phyloP scores from a whole-genome alignment of 2,329 filamentous ascomycete genomes.

The Monosporascus ibericus region DNA sequence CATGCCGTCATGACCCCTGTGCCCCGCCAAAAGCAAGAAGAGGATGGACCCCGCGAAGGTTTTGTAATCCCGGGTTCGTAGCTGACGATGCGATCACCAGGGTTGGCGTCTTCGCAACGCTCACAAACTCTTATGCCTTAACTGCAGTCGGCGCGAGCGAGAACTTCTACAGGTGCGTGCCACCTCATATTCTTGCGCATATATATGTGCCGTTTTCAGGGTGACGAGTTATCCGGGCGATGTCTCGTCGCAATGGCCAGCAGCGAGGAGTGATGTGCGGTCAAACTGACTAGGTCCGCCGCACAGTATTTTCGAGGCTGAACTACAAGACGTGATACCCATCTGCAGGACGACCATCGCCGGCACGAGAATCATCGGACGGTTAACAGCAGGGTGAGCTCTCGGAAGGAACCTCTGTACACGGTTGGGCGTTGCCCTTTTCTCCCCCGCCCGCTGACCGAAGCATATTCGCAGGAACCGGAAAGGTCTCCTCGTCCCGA shows the following conservation, averaged over 20 bases:
- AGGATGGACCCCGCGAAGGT: constrained; percentile 14
- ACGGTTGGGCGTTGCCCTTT: neutral
- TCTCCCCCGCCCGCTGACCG: constrained; percentile 2
- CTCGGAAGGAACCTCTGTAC: neutral
- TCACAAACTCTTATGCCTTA: constrained; percentile 95
- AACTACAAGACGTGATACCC: constrained; percentile 94
- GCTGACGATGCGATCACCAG: constrained; percentile 37
- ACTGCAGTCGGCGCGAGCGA: constrained; percentile 92
- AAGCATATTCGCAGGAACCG: constrained; percentile 60
- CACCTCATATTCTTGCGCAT: no score
- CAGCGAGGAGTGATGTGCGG: no score
- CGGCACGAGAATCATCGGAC: constrained; percentile 90
- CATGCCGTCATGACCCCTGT: constrained; percentile 3
- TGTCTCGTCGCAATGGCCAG: no score
- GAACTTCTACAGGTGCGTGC: constrained; percentile 85
- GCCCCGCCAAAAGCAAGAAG: constrained; percentile 1
- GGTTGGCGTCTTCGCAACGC: constrained; percentile 91
- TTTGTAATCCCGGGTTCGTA: constrained; percentile 5
- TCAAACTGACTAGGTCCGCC: constrained; percentile 3
- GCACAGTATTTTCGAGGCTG: constrained; percentile 84
- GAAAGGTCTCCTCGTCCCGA: constrained; percentile 93
- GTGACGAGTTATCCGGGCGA: no score
- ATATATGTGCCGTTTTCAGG: no score
- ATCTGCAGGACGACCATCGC: constrained; percentile 96
- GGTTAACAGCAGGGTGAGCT: constrained; percentile 81